Evolutionary conservation across 179 eudicot species (phyloP), one percentile per base, ranked within the genome.

Genomic region (Monotropa hypopitys): DNA sequence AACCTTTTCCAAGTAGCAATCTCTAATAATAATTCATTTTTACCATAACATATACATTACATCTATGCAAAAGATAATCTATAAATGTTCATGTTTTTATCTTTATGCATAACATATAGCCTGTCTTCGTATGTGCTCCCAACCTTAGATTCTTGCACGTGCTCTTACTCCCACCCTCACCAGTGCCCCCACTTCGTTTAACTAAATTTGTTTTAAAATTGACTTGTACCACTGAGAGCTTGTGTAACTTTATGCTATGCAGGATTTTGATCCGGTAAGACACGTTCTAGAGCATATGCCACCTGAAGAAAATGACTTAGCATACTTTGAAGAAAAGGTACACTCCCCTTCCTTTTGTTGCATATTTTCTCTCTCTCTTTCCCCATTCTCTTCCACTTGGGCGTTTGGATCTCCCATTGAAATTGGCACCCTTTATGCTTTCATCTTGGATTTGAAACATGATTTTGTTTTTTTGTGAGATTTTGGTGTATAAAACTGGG

Each of bases 251-350:
- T 66, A 43, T 16, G 74, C 30, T 79, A 45, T 76, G 79, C 86
- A 95, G 99, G 89, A 88, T 20, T 95, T 95, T 86, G 99, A 95
- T 87, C 93, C 99, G 30, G 87, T 95, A 21, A 84, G 85, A 83
- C 81, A 91, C 78, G 79, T 88, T 50, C 76, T 95, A 46, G 90
- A 90, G 84, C 85, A 88, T 79, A 80, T 87, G 65, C 98, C 98
- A 30, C 75, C 85, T 26, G 97, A 91, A 74, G 97, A 90, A 84
- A 86, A 82, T 83, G 98, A 93, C 67, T 46, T 87, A 77, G 89
- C 90, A 76, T 91, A 91, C 76, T 90, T 89, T 73, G 99, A 95
- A 86, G 84, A 86, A 79, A 87, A 91, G 98, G 99, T 95, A 81
- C 7, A 4, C 11, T 75, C 67, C 45, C 45, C 8, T 23, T 28